These are phyloP conservation scores for Hypoxylon trugodes DNA, from an alignment of 495 filamentous ascomycete genomes.

Conservation along the genomic window DNA sequence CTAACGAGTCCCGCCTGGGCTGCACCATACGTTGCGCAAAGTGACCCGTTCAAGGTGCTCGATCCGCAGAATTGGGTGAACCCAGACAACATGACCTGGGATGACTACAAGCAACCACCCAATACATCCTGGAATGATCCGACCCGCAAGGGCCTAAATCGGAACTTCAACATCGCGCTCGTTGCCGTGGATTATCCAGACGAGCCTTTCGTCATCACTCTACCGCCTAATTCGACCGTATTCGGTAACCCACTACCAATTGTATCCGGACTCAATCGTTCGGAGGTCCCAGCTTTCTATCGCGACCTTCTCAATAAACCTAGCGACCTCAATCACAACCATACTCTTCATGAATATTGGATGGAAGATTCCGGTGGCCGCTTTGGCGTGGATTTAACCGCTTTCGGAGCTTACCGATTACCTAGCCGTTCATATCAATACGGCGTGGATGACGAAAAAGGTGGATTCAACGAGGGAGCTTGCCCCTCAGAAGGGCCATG, in stretches of 20 bases:
- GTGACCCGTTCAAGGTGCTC: slow-evolving; percentile 48
- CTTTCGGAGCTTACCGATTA: slow-evolving; percentile 52
- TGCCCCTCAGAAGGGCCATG: slow-evolving; percentile 46
- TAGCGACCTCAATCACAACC: slow-evolving; percentile 48
- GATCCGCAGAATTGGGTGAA: slow-evolving; percentile 52
- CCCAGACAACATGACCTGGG: slow-evolving; percentile 56
- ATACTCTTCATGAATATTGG: slow-evolving; percentile 57
- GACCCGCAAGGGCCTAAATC: slow-evolving; percentile 40
- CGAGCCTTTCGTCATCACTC: slow-evolving; percentile 49
- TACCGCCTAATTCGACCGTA: slow-evolving; percentile 45
- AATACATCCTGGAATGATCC: slow-evolving; percentile 49
- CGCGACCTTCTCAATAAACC: slow-evolving; percentile 52
- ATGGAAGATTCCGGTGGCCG: slow-evolving; percentile 54
- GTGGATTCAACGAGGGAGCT: slow-evolving; percentile 46
- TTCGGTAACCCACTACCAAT: slow-evolving; percentile 50
- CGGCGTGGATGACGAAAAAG: slow-evolving; percentile 46
- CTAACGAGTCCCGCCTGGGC: slow-evolving; percentile 19
- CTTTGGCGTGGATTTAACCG: slow-evolving; percentile 54
- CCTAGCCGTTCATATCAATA: slow-evolving; percentile 48
- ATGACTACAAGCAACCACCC: slow-evolving; percentile 46
- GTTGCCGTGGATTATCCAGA: slow-evolving; percentile 53
- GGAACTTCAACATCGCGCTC: slow-evolving; percentile 55
- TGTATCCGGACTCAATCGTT: slow-evolving; percentile 40
- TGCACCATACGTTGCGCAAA: slow-evolving; percentile 29
- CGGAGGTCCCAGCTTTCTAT: slow-evolving; percentile 52